Evolutionary conservation across 305 asterid genomes (phyloP).

Genomic region (Solanum chacoense): DNA sequence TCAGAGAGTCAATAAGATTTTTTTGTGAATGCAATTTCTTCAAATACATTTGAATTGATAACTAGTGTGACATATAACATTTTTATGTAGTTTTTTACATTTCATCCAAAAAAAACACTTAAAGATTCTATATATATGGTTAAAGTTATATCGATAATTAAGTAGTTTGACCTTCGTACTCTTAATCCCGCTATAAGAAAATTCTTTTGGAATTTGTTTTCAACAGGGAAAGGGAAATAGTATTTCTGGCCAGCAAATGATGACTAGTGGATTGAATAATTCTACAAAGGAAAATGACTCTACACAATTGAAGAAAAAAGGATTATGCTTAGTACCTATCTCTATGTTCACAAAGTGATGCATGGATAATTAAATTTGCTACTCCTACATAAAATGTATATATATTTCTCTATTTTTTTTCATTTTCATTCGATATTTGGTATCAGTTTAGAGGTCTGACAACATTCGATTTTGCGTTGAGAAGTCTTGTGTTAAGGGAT

Average conservation of each 20-base stretch:
- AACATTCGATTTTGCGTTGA: rapidly evolving
- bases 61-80: not conserved
- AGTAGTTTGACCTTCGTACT: not conserved
- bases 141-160: not conserved
- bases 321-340: constrained; percentile 4
- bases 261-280: not conserved
- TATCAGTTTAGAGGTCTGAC: rapidly evolving
- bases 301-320: constrained; percentile 1
- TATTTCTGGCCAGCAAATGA: not conserved
- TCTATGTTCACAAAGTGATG: constrained; percentile 2
- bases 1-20: not conserved
- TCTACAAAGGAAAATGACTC: not conserved
- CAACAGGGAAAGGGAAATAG: not conserved
- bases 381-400: not conserved
- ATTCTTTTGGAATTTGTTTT: not conserved
- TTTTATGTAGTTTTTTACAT: not conserved
- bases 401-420: not conserved
- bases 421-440: not conserved
- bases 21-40: not conserved
- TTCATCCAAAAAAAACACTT: not conserved
- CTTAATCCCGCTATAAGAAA: not conserved
- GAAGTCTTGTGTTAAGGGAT: not conserved
- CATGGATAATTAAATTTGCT: not conserved
- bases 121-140: not conserved
- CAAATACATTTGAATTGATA: not conserved